Conservation (phyloP, 2,329 filamentous ascomycete genomes). For the Colletotrichum karsti region DNA sequence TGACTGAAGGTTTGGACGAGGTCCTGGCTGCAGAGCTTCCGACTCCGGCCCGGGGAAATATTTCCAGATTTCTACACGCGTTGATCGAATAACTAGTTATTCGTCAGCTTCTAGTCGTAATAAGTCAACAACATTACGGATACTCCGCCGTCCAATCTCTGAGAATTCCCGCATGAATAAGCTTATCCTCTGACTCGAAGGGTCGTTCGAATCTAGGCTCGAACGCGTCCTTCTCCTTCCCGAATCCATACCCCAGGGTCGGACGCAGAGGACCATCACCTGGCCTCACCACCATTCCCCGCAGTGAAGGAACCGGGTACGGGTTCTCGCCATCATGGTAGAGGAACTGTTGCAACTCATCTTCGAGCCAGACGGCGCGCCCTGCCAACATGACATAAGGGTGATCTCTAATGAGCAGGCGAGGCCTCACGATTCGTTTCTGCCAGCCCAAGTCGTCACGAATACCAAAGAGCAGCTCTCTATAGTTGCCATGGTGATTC, state of each 20-base stretch:
- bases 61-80: not conserved
- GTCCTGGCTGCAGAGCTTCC: not conserved
- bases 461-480: conserved; percentile 32
- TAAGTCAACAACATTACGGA: no score
- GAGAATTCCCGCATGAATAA: not conserved
- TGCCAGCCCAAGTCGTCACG: conserved; percentile 31
- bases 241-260: not conserved
- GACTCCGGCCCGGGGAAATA: not conserved
- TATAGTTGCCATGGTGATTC: not conserved
- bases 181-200: not conserved
- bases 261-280: no score
- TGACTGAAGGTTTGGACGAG: not conserved
- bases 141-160: no score
- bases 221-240: not conserved
- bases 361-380: conserved; percentile 1
- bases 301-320: no score
- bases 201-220: not conserved
- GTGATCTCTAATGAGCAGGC: not conserved
- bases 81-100: not conserved
- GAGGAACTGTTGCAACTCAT: conserved; percentile 31
- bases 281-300: no score
- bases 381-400: not conserved
- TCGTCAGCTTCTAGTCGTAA: no score
- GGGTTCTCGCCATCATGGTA: conserved; percentile 35
- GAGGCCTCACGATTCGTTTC: conserved; percentile 18